Base-by-base conservation (phyloP, 2,329 filamentous ascomycete genomes). In the Aphanoascus verrucosus region DNA sequence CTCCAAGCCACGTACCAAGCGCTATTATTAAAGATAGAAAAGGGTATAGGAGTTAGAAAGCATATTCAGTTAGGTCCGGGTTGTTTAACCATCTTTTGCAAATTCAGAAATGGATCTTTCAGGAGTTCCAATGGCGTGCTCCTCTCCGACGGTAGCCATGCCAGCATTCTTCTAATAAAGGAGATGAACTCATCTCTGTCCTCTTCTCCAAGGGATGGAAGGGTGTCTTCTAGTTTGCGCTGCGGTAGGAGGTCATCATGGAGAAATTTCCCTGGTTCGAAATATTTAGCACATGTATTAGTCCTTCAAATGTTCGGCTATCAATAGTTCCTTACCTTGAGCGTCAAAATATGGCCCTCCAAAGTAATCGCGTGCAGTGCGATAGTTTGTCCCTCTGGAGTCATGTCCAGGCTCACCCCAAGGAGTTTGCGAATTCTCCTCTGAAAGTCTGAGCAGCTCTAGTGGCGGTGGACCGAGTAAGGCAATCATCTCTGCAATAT, bases 401-500 rank as follows among this genome's bases (percentile, higher is more conserved):
- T 38, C 34, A 20, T 56, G 62, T 9, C 65, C 63, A 57, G 28
- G 9, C 20, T 45, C 15, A 23, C 11, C 63, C 54, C 53, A 72
- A 52, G 9, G 72, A 44, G 53, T 67, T 64, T 53, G 58, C 60
- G 56, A 59, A 19, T 56, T 56, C n/a, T 61, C 52, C n/a, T 49
- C 45, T n/a, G 53, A 56, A 37, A 56, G 53, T 19, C 56, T 20
- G 1, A 58, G 34, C 12, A 61, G 57, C 40, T 59, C 52, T 1
- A 32, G 38, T 4, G 42, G 67, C 67, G 4, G 70, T 68, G 43
- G 63, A 64, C 15, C 70, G 1, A 74, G 57, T 53, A 74, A 60
- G 20, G 64, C 65, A 51, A 72, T 69, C 63, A 74, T 74, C 55
- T 73, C 63, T 6, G 71, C 69, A 11, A 74, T 55, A 55, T 74